These are phyloP conservation scores for Pleoardoris graminearum DNA, from an alignment of 2,329 filamentous ascomycete genomes.

Conservation along the genomic window DNA sequence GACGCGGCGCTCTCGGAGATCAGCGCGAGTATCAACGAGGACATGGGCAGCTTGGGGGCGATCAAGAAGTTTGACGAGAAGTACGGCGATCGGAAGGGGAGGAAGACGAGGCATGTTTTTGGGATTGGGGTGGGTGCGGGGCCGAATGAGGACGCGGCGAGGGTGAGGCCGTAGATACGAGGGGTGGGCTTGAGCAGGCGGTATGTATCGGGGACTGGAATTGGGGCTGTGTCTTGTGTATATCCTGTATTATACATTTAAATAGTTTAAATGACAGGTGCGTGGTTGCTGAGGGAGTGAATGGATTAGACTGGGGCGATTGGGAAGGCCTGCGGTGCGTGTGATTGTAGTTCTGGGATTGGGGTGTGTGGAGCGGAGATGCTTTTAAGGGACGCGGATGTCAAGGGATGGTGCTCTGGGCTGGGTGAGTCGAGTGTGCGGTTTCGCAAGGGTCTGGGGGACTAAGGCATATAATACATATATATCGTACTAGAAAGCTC, in stretches of 20 bases:
- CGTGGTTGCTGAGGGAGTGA: no score
- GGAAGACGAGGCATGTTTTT: conserved; percentile 62
- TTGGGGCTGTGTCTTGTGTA: neutral
- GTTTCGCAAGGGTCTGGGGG: no score
- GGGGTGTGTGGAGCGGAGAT: no score
- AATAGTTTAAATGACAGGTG: no score
- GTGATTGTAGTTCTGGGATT: no score
- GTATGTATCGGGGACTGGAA: neutral
- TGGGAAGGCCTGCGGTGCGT: no score
- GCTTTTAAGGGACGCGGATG: no score
- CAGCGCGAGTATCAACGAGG: conserved; percentile 87
- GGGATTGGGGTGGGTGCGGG: conserved; percentile 51
- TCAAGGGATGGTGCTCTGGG: no score
- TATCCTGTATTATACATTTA: conserved; percentile 1
- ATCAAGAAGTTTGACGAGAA: conserved; percentile 96
- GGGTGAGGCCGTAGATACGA: conserved; percentile 31
- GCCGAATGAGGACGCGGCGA: conserved; percentile 35
- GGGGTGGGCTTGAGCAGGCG: neutral
- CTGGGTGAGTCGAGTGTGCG: no score
- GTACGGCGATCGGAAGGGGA: conserved; percentile 78
- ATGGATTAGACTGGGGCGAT: no score
- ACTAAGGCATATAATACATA: no score
- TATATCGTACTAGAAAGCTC: no score
- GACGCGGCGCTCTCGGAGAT: conserved; percentile 86
- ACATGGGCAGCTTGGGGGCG: conserved; percentile 82